A percentile compares a stretch with the other conserved stretches of the same genome.
Conservation (phyloP, 2,329 filamentous ascomycete species). For the Fusarium nisikadoi region DNA sequence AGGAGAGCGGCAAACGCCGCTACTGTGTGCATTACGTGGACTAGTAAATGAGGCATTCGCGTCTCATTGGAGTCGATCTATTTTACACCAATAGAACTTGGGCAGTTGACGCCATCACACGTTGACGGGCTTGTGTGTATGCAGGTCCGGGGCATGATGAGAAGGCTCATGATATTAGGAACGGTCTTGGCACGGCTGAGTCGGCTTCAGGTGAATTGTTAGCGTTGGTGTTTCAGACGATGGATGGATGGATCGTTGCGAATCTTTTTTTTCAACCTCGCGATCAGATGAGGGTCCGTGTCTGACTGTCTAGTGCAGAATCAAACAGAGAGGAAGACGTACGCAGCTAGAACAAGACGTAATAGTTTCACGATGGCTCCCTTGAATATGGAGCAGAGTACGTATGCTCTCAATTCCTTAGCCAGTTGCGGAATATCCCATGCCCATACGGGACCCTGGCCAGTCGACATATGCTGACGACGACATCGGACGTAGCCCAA, state of each 20-base stretch:
- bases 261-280: not conserved
- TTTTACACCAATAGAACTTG: slow-evolving; percentile 24
- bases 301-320: not conserved
- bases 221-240: slow-evolving; percentile 20
- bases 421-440: not conserved
- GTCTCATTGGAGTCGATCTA: slow-evolving; percentile 1
- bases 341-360: slow-evolving; percentile 17
- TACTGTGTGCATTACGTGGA: slow-evolving; percentile 29
- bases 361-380: slow-evolving; percentile 27
- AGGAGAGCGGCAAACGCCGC: not conserved
- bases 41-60: slow-evolving; percentile 26
- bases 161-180: slow-evolving; percentile 4
- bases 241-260: not conserved
- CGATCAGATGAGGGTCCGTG: slow-evolving; percentile 12
- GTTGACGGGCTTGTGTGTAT: not conserved
- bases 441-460: slow-evolving; percentile 17
- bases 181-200: slow-evolving; percentile 28
- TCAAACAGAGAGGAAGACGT: slow-evolving; percentile 10
- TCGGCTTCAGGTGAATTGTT: slow-evolving; percentile 11
- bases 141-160: slow-evolving; percentile 2
- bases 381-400: slow-evolving; percentile 21
- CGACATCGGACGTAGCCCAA: slow-evolving; percentile 14
- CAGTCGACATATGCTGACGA: slow-evolving; percentile 17
- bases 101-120: slow-evolving; percentile 10
- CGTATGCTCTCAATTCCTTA: slow-evolving; percentile 18